These are phyloP conservation scores for Rhodamnia rubescens DNA, from an alignment of 345 rosid genomes.

Conservation along the genomic window DNA sequence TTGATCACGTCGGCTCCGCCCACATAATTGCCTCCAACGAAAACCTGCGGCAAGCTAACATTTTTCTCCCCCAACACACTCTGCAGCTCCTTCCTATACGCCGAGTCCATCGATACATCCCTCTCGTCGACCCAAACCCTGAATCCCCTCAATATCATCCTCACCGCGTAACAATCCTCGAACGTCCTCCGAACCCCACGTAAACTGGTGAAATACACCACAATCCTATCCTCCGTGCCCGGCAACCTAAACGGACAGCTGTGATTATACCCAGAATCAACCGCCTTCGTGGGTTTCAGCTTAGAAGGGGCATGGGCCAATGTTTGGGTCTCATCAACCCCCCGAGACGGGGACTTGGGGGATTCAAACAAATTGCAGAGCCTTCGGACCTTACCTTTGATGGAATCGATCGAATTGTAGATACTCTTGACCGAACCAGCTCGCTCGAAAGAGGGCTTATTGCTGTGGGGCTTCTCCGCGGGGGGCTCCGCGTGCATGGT, in stretches of 20 bases:
- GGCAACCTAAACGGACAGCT: constrained; percentile 33
- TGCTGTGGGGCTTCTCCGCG: background rate
- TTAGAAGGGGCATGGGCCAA: background rate
- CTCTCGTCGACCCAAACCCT: constrained; percentile 87
- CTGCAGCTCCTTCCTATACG: constrained; percentile 63
- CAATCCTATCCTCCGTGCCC: constrained; percentile 86
- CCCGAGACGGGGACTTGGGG: background rate
- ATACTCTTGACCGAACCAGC: constrained; percentile 34
- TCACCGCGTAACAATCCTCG: constrained; percentile 89
- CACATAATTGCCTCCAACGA: constrained; percentile 51
- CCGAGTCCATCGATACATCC: constrained; percentile 83
- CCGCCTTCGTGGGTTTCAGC: constrained; percentile 16
- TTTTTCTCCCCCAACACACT: constrained; percentile 41
- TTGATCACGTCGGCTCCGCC: constrained; percentile 83
- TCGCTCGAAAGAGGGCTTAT: constrained; percentile 29
- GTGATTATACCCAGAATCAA: background rate
- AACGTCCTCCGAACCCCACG: constrained; percentile 75
- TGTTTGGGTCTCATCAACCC: background rate
- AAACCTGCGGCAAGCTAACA: constrained; percentile 72
- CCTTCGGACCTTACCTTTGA: constrained; percentile 8
- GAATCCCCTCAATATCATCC: constrained; percentile 84
- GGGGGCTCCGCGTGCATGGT: background rate
- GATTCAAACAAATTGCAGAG: constrained; percentile 8
- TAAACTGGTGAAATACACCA: constrained; percentile 76
- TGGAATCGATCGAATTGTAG: constrained; percentile 3